Percentiles rank a stretch among this genome's conserved stretches.
Conservation (phyloP, 345 rosid species). For the Trapa bicornis region DNA sequence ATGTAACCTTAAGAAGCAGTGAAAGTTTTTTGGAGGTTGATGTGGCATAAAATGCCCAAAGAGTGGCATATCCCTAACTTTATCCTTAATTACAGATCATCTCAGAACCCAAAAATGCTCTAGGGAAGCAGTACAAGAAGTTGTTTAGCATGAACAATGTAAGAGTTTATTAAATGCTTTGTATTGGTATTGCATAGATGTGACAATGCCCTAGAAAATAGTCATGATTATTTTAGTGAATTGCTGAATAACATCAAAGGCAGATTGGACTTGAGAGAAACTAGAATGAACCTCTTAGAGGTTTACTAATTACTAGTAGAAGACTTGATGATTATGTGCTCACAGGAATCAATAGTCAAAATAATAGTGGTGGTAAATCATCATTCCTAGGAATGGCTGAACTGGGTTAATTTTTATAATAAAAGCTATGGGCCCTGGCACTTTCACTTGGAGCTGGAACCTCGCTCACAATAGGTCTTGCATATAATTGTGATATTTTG, state of each 20-base stretch:
- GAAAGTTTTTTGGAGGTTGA: neutral
- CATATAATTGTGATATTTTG: constrained; percentile 2
- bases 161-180: constrained; percentile 17
- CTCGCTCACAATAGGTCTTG: neutral
- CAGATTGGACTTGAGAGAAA: no score
- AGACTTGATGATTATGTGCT: no score
- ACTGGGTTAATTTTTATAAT: neutral
- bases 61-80: neutral
- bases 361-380: neutral
- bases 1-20: neutral
- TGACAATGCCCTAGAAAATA: no score
- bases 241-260: no score
- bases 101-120: constrained; percentile 82
- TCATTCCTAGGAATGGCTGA: neutral
- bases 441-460: neutral
- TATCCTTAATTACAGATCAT: constrained; percentile 38
- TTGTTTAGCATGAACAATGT: constrained; percentile 85
- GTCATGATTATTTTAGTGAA: no score
- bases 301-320: no score
- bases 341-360: no score
- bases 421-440: neutral
- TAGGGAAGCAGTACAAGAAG: constrained; percentile 90
- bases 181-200: neutral
- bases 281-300: no score
- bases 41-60: neutral